These are phyloP conservation scores for Ramaria sp. DNA, from an alignment of 768 basidiomycete species.

Conservation along the genomic window DNA sequence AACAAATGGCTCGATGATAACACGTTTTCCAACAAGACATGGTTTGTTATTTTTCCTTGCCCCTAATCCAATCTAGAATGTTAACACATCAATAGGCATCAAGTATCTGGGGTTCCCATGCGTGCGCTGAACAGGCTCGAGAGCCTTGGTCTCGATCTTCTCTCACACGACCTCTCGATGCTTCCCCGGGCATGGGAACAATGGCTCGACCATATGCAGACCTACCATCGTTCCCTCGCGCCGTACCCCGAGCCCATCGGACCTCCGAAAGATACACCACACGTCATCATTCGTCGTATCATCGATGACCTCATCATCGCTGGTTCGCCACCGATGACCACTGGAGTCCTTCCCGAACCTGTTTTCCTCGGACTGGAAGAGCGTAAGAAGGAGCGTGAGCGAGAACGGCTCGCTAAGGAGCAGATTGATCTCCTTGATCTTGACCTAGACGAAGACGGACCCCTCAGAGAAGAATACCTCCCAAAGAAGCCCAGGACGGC, in stretches of 20 bases:
- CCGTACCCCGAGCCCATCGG: conserved; percentile 63
- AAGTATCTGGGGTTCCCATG: conserved; percentile 67
- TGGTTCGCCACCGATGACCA: conserved; percentile 19
- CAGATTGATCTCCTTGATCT: conserved; percentile 49
- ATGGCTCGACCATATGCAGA: conserved; percentile 59
- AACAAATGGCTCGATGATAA: conserved; percentile 88
- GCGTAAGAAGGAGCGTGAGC: conserved; percentile 26
- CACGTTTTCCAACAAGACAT: conserved; percentile 84
- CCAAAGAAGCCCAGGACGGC: conserved; percentile 39
- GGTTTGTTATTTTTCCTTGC: conserved; percentile 36
- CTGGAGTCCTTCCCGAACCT: conserved; percentile 37
- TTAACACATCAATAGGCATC: conserved; percentile 43
- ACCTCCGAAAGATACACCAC: conserved; percentile 55
- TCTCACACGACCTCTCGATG: conserved; percentile 61
- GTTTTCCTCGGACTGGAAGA: conserved; percentile 67
- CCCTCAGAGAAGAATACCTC: conserved; percentile 70
- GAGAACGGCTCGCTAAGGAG: neutral
- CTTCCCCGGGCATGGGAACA: conserved; percentile 52
- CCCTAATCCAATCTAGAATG: neutral
- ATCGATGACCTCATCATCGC: conserved; percentile 61
- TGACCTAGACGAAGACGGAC: conserved; percentile 76
- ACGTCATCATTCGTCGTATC: conserved; percentile 53
- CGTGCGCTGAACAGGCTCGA: conserved; percentile 63
- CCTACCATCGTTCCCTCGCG: conserved; percentile 51
- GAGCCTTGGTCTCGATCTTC: conserved; percentile 57